Percentiles rank a stretch among this genome's conserved stretches.
phyloP scores from a whole-genome alignment of 345 rosid genomes.

The Trapa bicornis region DNA sequence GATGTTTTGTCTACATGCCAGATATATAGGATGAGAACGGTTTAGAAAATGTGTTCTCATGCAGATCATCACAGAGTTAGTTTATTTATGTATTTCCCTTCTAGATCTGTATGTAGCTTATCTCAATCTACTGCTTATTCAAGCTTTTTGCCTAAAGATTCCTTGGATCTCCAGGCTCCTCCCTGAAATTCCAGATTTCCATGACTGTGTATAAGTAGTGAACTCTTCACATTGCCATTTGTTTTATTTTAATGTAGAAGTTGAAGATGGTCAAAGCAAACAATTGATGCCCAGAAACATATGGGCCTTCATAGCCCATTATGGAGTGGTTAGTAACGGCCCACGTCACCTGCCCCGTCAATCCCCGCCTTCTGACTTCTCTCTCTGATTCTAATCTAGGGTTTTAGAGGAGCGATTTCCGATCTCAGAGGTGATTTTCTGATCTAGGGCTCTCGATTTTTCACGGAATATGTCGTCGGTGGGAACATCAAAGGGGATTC shows the following conservation, averaged over 20 bases:
- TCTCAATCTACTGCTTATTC: too few relatives aligned
- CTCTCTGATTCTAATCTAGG: not conserved
- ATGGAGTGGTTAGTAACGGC: too few relatives aligned
- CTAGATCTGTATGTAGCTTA: not conserved
- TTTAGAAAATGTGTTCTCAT: not conserved
- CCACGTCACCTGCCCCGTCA: not conserved
- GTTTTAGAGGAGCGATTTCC: not conserved
- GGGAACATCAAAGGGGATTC: slow-evolving; percentile 62
- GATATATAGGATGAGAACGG: not conserved
- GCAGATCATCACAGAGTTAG: not conserved
- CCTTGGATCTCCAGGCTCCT: too few relatives aligned
- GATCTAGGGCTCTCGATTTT: not conserved
- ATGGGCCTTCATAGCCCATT: too few relatives aligned
- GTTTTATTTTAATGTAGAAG: too few relatives aligned
- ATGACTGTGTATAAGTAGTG: too few relatives aligned
- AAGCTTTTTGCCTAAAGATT: too few relatives aligned
- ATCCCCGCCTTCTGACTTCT: not conserved
- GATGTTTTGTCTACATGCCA: not conserved
- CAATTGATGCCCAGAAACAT: too few relatives aligned
- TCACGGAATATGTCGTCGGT: slow-evolving; percentile 38
- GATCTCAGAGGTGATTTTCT: not conserved
- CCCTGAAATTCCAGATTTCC: too few relatives aligned
- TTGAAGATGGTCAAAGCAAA: too few relatives aligned
- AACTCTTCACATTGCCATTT: too few relatives aligned
- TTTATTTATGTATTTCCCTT: not conserved